phyloP scores from a whole-genome alignment of 78 protist species.

The Guillardia theta region DNA sequence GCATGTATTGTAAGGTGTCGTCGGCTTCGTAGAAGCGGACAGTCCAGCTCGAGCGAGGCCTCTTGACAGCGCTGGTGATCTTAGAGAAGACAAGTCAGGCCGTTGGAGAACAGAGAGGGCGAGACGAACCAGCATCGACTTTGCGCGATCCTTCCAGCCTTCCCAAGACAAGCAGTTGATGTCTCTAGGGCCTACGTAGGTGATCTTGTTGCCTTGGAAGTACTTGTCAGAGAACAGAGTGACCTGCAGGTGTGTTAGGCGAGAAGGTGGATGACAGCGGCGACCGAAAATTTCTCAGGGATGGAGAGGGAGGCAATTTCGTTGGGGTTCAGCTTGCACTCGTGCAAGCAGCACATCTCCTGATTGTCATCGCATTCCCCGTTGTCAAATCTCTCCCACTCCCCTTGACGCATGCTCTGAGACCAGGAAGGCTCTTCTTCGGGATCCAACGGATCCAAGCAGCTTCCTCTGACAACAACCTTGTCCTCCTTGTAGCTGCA shows the following conservation, averaged over 20 bases:
- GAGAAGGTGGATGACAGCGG: too few relatives aligned
- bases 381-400: neutral
- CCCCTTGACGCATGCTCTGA: neutral
- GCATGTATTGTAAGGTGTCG: neutral
- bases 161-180: neutral
- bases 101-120: neutral
- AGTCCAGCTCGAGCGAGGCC: neutral
- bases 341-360: neutral
- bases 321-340: neutral
- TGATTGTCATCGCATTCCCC: neutral
- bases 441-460: too few relatives aligned
- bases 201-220: neutral
- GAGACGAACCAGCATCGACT: neutral
- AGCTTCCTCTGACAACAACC: too few relatives aligned
- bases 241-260: too few relatives aligned
- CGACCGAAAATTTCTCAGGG: neutral
- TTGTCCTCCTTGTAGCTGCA: too few relatives aligned
- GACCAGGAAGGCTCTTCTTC: too few relatives aligned
- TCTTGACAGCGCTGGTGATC: neutral
- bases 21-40: neutral
- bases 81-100: too few relatives aligned
- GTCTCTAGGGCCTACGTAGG: neutral
- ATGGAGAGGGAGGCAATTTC: neutral
- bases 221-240: neutral
- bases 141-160: neutral